Evolutionary conservation across 2,329 filamentous ascomycete species (phyloP), one percentile per base, ranked within the genome.

Genomic region (Coccinonectria pachysandricola): DNA sequence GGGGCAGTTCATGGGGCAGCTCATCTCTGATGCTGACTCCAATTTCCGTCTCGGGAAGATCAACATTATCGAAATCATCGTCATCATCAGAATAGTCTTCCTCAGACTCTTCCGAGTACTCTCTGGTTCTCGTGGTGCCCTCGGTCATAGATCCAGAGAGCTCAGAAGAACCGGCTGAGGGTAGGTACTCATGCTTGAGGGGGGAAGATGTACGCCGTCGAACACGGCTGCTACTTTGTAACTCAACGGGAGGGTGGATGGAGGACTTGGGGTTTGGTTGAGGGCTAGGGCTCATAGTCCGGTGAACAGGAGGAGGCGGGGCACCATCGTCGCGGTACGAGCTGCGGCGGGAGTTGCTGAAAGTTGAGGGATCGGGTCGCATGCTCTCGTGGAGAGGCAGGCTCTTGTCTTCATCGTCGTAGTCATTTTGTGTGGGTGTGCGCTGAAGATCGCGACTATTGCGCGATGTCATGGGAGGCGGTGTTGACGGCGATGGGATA

Each of bases 111-210:
- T 19, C 17, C 10, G 17, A 19, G 10, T 19, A 19, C 17, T 19
- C 17, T n/a, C n/a, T n/a, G 6, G 32, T 36, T 19, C 71, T 65
- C n/a, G 59, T 57, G 8, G 66, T 68, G 9, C 61, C 50, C 18
- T 66, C 62, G 15, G 61, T 65, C 16, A 66, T 63, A 13, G 64
- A 66, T 5, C 68, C 74, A 6, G 73, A 73, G 10, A 19, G 7
- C 21, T 73, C 60, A 1, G 72, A 76, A 0, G 70, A 75, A 24
- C 64, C 55, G 26, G 77, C 72, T 1, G 91, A 96, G 9, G 88
- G 88, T 36, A 87, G 79, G 45, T 95, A 98, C 57, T 98, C 88
- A 49, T 96, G 88, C 59, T 98, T 98, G 25, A 98, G 64, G 1
- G 91, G 91, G 2, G 91, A 98, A 0, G 91, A 96, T 2, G 76